Conservation (phyloP, 305 asterid genomes). For the Fraxinus nigra region DNA sequence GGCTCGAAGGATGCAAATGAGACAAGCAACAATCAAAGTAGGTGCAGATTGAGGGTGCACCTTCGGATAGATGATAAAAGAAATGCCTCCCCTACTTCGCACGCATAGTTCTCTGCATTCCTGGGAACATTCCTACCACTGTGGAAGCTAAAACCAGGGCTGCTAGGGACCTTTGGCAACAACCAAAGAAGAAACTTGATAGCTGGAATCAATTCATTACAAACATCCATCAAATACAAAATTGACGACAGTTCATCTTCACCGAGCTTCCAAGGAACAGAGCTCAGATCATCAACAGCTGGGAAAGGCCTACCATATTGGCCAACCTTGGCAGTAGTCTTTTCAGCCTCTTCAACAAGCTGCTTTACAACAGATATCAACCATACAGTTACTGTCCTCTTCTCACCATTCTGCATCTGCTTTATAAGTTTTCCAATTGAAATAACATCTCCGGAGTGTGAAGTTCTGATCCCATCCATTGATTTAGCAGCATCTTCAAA, state of each 20-base stretch:
- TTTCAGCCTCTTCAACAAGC: constrained; percentile 78
- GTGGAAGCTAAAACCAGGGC: constrained; percentile 53
- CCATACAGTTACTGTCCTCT: constrained; percentile 70
- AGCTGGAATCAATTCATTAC: constrained; percentile 73
- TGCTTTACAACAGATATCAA: constrained; percentile 68
- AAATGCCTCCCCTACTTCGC: constrained; percentile 85
- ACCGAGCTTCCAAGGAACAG: constrained; percentile 78
- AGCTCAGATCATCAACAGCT: constrained; percentile 62
- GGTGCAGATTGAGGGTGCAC: constrained; percentile 41
- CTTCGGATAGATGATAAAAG: constrained; percentile 79
- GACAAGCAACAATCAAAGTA: constrained; percentile 18
- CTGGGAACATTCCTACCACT: constrained; percentile 62
- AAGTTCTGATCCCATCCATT: constrained; percentile 46
- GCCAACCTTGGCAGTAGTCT: constrained; percentile 56
- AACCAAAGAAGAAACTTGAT: constrained; percentile 84
- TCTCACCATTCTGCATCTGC: constrained; percentile 67
- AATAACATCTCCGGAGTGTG: constrained; percentile 53
- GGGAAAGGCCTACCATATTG: constrained; percentile 60
- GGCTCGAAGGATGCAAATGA: constrained; percentile 7
- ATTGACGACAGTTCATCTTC: constrained; percentile 77
- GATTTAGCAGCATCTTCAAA: constrained; percentile 58
- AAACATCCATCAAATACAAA: constrained; percentile 81
- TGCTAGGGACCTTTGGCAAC: constrained; percentile 74
- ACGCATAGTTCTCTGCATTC: constrained; percentile 56
- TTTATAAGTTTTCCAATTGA: constrained; percentile 71